These are phyloP conservation scores for Xerocomus potaroensis DNA, from an alignment of 768 basidiomycete genomes.

Conservation along the genomic window DNA sequence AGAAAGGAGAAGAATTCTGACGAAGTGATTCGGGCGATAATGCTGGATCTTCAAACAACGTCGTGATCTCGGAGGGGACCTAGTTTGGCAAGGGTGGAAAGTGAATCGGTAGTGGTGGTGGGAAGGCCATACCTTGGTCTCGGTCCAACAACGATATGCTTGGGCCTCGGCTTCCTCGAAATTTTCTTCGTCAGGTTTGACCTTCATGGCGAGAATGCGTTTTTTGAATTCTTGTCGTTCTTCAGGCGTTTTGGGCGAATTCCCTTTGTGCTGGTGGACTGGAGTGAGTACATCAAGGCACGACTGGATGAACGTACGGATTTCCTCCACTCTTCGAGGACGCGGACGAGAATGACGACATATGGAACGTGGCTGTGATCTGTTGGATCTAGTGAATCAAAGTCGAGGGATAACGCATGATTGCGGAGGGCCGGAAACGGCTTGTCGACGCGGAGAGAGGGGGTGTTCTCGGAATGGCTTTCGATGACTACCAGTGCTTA, in stretches of 20 bases:
- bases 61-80: conserved; percentile 65
- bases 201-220: conserved; percentile 53
- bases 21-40: conserved; percentile 39
- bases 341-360: conserved; percentile 81
- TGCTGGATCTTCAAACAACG: conserved; percentile 60
- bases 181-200: conserved; percentile 90
- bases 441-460: conserved; percentile 79
- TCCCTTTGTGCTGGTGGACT: conserved; percentile 57
- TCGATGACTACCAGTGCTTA: conserved; percentile 63
- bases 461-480: conserved; percentile 73
- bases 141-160: conserved; percentile 76
- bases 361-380: conserved; percentile 91
- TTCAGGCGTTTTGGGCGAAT: conserved; percentile 44
- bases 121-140: conserved; percentile 38
- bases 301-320: conserved; percentile 43
- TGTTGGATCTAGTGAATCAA: conserved; percentile 78
- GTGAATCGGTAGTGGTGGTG: conserved; percentile 1
- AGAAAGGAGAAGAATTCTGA: conserved; percentile 62
- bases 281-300: background rate
- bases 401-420: conserved; percentile 67
- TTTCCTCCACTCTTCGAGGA: conserved; percentile 78
- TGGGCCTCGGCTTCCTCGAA: conserved; percentile 92
- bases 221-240: conserved; percentile 82
- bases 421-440: conserved; percentile 81
- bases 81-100: conserved; percentile 11